Evolutionary conservation across 345 rosid species (phyloP).

Genomic region (Gossypium bickii): DNA sequence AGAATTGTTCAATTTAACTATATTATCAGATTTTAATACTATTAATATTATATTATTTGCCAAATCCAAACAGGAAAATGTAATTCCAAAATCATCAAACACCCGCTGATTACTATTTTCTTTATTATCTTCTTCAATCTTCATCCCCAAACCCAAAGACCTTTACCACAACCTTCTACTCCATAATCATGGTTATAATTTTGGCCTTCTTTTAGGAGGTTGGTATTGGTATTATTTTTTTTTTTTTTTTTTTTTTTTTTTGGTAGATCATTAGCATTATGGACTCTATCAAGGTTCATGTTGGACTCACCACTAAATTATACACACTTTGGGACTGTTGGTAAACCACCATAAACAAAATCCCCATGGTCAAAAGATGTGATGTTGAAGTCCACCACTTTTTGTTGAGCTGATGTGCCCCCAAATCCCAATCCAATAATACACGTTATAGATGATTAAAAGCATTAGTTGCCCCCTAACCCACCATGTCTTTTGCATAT

Average conservation of each 20-base stretch:
- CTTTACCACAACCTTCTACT: not conserved
- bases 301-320: constrained; percentile 1
- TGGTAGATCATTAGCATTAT: not conserved
- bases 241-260: not conserved
- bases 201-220: constrained; percentile 3
- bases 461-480: not conserved
- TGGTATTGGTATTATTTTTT: not conserved
- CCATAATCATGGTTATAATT: constrained; percentile 23
- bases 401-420: not conserved
- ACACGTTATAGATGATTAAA: not conserved
- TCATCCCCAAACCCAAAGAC: not conserved
- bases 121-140: not conserved
- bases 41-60: too few relatives aligned
- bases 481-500: not conserved
- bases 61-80: too few relatives aligned
- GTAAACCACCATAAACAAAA: not conserved
- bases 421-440: not conserved
- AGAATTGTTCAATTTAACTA: too few relatives aligned
- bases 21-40: too few relatives aligned
- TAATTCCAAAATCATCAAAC: too few relatives aligned
- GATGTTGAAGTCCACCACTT: constrained; percentile 3
- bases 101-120: too few relatives aligned
- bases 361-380: not conserved
- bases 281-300: not conserved
- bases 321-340: not conserved